Base-by-base conservation (phyloP, 2,329 filamentous ascomycete species). In the Paraphaeosphaeria minitans region DNA sequence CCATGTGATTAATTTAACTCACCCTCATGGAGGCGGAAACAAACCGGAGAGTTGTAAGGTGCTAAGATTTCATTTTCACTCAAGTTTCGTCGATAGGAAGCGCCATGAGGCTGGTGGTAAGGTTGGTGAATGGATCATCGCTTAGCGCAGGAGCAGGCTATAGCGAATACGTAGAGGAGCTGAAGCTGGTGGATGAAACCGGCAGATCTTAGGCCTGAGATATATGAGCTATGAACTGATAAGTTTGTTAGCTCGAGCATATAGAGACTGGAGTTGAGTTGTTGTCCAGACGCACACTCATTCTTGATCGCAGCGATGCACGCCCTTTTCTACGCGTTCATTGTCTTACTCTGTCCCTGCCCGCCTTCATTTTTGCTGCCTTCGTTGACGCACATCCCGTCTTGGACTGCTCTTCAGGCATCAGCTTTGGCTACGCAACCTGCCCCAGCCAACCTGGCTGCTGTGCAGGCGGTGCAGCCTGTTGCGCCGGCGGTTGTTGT, bases 401-500 rank as follows among this genome's bases (percentile, higher is more conserved):
- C 14, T 50, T 27, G 6, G 47, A 50, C 33, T 50, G 47, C 21
- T 46, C 43, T 16, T 22, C 24, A 46, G 35, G 48, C 48, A 27
- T 39, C 29, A 13, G 29, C 35, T 22, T 50, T n/a, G 48, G 48
- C 21, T 50, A 19, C 29, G n/a, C 21, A 14, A 22, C 29, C 8
- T 50, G 48, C 35, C 48, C 35, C 6, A 50, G 22, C 6, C n/a
- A 50, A 50, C 22, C 22, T 10, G 48, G 48, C 29, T 50, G 48
- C 16, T 37, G 29, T 16, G 3, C 35, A 14, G 48, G 48, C n/a
- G 48, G 31, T 12, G 48, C 48, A 50, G 48, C n/a, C 8, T 37
- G 29, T 31, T 50, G 48, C 21, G 48, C 48, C 13, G 48, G 48
- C 6, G 48, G 48, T 10, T 50, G 48, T 19, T 50, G 48, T 50